phyloP scores from a whole-genome alignment of 163 green algal species.

The Picocystis sp. region DNA sequence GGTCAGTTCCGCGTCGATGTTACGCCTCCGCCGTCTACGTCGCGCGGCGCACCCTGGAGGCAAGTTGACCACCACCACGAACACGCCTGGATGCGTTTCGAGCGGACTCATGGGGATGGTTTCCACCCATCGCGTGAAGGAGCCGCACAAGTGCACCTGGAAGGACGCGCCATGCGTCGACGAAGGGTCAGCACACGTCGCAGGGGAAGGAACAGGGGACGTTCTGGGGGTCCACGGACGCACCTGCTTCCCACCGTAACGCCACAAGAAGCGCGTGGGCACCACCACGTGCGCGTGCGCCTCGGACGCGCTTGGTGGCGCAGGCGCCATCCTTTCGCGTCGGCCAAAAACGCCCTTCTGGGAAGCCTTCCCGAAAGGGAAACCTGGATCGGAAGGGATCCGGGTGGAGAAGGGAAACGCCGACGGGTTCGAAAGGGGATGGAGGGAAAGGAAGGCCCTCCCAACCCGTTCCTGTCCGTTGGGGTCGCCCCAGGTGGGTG shows the following conservation, averaged over 20 bases:
- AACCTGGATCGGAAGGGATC: too few relatives aligned
- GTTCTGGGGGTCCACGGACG: not conserved
- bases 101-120: slow-evolving; percentile 83
- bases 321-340: too few relatives aligned
- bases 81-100: slow-evolving; percentile 46
- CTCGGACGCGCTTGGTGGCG: too few relatives aligned
- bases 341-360: too few relatives aligned
- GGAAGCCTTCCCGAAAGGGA: too few relatives aligned
- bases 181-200: not conserved
- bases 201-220: not conserved
- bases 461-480: too few relatives aligned
- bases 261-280: slow-evolving; percentile 80
- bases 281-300: slow-evolving; percentile 40
- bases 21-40: not conserved
- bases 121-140: slow-evolving; percentile 96
- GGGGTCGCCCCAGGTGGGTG: too few relatives aligned
- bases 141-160: slow-evolving; percentile 89
- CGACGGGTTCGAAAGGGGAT: too few relatives aligned
- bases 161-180: not conserved
- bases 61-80: slow-evolving; percentile 80
- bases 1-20: not conserved
- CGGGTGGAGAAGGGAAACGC: too few relatives aligned
- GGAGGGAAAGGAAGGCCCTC: too few relatives aligned
- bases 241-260: slow-evolving; percentile 75
- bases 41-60: slow-evolving; percentile 62